Percentiles rank a stretch among this genome's conserved stretches.
Evolutionary conservation across 345 rosid species (phyloP).

Genomic region (Eutrema heterophyllum): DNA sequence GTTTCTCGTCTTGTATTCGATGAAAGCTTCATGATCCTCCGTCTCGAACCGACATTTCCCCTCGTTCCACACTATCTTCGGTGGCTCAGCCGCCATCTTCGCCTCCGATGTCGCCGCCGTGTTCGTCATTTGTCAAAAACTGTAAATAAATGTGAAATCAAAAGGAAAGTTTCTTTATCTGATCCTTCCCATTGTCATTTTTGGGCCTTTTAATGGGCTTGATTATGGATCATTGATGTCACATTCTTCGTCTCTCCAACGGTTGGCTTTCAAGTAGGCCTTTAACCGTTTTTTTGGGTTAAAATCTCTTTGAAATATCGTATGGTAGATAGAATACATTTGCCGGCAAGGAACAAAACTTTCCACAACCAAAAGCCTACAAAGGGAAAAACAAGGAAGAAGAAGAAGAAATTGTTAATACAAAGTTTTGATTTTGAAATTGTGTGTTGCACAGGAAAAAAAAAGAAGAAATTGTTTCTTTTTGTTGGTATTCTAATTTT

Average conservation of each 20-base stretch:
- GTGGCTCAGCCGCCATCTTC: constrained; percentile 28
- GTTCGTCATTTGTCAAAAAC: not conserved
- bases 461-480: too few relatives aligned
- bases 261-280: not conserved
- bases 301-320: too few relatives aligned
- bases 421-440: too few relatives aligned
- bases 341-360: too few relatives aligned
- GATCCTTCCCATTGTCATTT: not conserved
- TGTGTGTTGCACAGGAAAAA: too few relatives aligned
- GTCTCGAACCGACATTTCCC: constrained; percentile 58
- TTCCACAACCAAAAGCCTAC: too few relatives aligned
- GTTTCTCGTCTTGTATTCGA: constrained; percentile 54
- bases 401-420: too few relatives aligned
- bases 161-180: not conserved
- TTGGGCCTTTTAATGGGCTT: constrained; percentile 16
- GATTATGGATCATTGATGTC: not conserved
- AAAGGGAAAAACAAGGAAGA: too few relatives aligned
- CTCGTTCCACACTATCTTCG: constrained; percentile 63
- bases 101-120: constrained; percentile 24
- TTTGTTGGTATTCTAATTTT: too few relatives aligned
- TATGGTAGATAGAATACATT: too few relatives aligned
- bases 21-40: constrained; percentile 76
- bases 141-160: not conserved
- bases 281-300: too few relatives aligned
- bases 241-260: not conserved